Evolutionary conservation across 208 protist species (phyloP).

Genomic region (Leishmania gerbilli): DNA sequence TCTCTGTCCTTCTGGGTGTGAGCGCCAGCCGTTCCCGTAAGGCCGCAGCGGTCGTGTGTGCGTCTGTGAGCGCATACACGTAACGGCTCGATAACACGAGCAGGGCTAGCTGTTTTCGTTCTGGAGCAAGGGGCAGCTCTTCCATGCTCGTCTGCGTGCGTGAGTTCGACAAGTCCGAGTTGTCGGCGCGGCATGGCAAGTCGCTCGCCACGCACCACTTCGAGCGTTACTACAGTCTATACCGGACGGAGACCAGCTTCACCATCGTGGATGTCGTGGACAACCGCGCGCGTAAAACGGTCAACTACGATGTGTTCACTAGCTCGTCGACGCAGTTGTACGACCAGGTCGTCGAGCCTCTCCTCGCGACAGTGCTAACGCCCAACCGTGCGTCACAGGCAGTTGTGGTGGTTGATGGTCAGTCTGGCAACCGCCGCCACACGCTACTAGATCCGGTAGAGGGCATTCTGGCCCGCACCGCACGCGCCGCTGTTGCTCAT

Average conservation of each 20-base stretch:
- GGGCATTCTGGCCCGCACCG: slow-evolving; percentile 43
- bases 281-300: slow-evolving; percentile 53
- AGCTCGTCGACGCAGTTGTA: slow-evolving; percentile 27
- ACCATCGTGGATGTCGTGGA: slow-evolving; percentile 73
- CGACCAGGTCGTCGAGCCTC: slow-evolving; percentile 39
- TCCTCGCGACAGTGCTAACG: slow-evolving; percentile 42
- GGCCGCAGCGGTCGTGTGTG: background rate
- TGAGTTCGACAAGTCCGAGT: slow-evolving; percentile 45
- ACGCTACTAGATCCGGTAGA: slow-evolving; percentile 47
- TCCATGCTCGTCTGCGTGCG: slow-evolving; percentile 59
- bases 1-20: background rate
- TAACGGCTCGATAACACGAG: background rate
- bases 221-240: slow-evolving; percentile 65
- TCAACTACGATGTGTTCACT: slow-evolving; percentile 55
- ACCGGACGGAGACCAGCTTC: slow-evolving; percentile 25
- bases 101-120: background rate
- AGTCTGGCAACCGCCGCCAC: slow-evolving; percentile 24
- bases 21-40: background rate
- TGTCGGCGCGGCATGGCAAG: slow-evolving; percentile 6
- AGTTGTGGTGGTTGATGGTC: slow-evolving; percentile 63
- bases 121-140: background rate
- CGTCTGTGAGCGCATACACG: background rate
- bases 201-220: slow-evolving; percentile 14
- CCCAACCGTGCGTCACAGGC: slow-evolving; percentile 45
- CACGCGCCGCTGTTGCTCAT: slow-evolving; percentile 15